phyloP scores from a whole-genome alignment of 2,329 filamentous ascomycete species.

The Nannizzia gypsea region DNA sequence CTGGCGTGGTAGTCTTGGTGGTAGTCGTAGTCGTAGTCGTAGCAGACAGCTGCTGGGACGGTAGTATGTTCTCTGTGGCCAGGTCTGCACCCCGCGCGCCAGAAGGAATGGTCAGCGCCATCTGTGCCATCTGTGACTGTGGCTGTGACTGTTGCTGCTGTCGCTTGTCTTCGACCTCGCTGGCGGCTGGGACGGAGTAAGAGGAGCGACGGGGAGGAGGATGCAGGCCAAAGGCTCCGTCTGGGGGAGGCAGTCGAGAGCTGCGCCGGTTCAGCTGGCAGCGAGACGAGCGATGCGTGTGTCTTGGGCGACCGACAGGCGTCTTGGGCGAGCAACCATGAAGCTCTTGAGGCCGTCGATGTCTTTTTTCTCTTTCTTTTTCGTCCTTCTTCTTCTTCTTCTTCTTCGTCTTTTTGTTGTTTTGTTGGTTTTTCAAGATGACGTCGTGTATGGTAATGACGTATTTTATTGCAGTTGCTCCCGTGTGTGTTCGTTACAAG shows the following conservation, averaged over 20 bases:
- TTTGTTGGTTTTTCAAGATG: neutral
- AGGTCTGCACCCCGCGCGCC: neutral
- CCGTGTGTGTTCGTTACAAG: neutral
- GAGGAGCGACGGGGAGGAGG: no score
- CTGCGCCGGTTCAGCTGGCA: neutral
- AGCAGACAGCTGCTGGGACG: neutral
- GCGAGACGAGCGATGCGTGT: neutral
- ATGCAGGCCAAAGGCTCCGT: neutral
- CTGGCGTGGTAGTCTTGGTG: neutral
- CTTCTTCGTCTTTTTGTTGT: neutral
- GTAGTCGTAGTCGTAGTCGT: no score
- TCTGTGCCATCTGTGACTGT: neutral
- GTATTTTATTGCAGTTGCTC: neutral
- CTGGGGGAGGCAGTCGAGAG: neutral
- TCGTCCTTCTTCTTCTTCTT: neutral
- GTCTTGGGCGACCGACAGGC: neutral
- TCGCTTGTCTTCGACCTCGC: neutral
- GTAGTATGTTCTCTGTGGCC: neutral
- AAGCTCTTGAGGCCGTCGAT: neutral
- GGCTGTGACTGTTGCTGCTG: neutral
- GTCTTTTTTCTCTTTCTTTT: neutral
- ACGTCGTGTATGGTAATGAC: neutral
- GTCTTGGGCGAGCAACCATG: neutral
- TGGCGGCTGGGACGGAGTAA: neutral
- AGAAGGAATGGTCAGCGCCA: neutral